Base-by-base conservation (phyloP, 441 rosid species). In the Populus hybrid region DNA sequence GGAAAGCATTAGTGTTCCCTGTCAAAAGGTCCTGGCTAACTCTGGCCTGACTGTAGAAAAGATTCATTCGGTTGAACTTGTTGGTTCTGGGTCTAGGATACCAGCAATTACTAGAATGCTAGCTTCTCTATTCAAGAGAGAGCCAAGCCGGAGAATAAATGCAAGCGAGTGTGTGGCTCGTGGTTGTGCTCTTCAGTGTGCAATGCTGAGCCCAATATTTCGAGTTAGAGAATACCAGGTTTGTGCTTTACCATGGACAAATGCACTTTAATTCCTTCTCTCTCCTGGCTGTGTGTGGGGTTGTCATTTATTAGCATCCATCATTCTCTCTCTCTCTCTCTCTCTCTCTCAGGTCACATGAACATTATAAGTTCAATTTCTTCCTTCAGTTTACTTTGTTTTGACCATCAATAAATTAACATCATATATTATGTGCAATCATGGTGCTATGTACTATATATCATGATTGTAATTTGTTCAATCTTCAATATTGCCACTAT, bases 151-250 rank as follows among this genome's bases (percentile, higher is more conserved):
- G 18, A 91, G 94, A 32, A 91, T 93, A 94, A 93, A 93, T 82
- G 97, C 97, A 1, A 93, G 94, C 75, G 97, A 93, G 86, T 93
- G 97, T 82, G 97, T 93, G 67, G 88, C 96, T 0, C 88, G 89
- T 73, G 97, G 97, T 11, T 89, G 89, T 79, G 97, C 96, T 76
- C 81, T 93, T 75, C 83, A 93, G 78, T 93, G 97, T 81, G 97
- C 97, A 4, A 91, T 93, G 71, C 92, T 93, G 65, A 93, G 97
- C 73, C 97, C 96, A 0, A 93, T 94, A 10, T 91, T 93, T 68
- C 90, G 90, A 88, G 97, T 93, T 72, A 86, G 96, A 20, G 97
- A 93, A 71, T 93, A 90, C 69, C 94, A 93, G 97, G 97, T 91
- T 28, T 28, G 40, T 67, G 23, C 40, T 67, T 30, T 24, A 65